Evolutionary conservation across 345 rosid genomes (phyloP).

Genomic region (Litchi chinensis): DNA sequence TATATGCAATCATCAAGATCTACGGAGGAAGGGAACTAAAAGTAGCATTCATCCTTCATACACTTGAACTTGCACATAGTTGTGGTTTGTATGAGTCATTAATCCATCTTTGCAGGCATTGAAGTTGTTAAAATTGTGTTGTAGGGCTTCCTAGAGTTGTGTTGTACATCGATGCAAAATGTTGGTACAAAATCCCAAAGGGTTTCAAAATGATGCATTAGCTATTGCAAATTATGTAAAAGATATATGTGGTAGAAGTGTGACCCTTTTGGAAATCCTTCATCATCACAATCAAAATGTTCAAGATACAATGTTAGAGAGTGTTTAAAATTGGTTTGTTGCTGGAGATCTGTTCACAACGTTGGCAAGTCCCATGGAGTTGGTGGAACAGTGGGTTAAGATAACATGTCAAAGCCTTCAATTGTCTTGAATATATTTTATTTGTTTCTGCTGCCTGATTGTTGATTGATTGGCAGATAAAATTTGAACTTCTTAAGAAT

Average conservation of each 20-base stretch:
- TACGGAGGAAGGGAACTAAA: background rate
- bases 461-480: slow-evolving; percentile 45
- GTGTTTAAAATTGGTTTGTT: slow-evolving; percentile 69
- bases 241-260: slow-evolving; percentile 44
- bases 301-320: slow-evolving; percentile 37
- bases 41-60: background rate
- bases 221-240: too few species aligned
- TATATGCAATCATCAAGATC: background rate
- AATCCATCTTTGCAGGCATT: slow-evolving; percentile 64
- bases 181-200: background rate
- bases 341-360: slow-evolving; percentile 49
- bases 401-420: slow-evolving; percentile 39
- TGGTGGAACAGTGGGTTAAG: slow-evolving; percentile 95
- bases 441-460: slow-evolving; percentile 34
- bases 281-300: slow-evolving; percentile 49
- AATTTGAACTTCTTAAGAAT: slow-evolving; percentile 29
- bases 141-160: slow-evolving; percentile 76
- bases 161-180: slow-evolving; percentile 49
- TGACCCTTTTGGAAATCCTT: slow-evolving; percentile 71
- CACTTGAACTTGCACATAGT: background rate
- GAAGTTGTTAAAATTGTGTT: slow-evolving; percentile 62
- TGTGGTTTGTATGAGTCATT: slow-evolving; percentile 13
- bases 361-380: slow-evolving; percentile 59
- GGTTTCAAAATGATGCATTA: too few species aligned
- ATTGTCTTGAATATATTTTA: slow-evolving; percentile 19